Conservation (phyloP, 2,329 filamentous ascomycete genomes). For the Furcasterigmium furcatum region DNA sequence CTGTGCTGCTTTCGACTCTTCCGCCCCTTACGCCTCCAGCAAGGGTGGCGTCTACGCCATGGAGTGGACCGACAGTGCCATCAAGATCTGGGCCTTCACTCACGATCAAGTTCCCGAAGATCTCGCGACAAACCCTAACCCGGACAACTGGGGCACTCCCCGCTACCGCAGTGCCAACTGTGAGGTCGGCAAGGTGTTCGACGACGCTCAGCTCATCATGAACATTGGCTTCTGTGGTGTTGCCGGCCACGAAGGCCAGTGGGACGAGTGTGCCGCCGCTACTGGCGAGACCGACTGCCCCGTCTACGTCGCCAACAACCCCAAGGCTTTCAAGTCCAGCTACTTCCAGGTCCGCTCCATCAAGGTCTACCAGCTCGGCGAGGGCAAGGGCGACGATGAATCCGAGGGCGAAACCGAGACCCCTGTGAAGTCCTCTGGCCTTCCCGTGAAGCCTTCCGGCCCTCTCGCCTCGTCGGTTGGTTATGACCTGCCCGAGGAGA, state of each 20-base stretch:
- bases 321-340: conserved; percentile 29
- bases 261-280: conserved; percentile 20
- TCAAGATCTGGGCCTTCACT: conserved; percentile 66
- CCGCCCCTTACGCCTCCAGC: conserved; percentile 31
- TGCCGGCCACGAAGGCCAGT: conserved; percentile 39
- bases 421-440: background rate
- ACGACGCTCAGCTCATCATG: conserved; percentile 20
- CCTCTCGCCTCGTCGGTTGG: background rate
- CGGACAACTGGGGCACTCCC: conserved; percentile 20
- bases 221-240: conserved; percentile 64
- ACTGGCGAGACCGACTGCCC: conserved; percentile 24
- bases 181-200: conserved; percentile 21
- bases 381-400: conserved; percentile 1
- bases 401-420: background rate
- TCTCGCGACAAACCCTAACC: conserved; percentile 20
- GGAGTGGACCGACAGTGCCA: conserved; percentile 57
- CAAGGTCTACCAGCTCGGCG: conserved; percentile 24
- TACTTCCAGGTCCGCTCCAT: conserved; percentile 42
- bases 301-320: conserved; percentile 30
- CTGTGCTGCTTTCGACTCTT: conserved; percentile 34
- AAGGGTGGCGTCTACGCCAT: conserved; percentile 46
- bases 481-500: background rate
- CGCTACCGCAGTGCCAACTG: conserved; percentile 19
- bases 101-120: conserved; percentile 53
- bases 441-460: background rate